These are phyloP conservation scores for Phascolomyces articulosus DNA, from an alignment of 371 early-diverging fungal genomes.

Conservation along the genomic window DNA sequence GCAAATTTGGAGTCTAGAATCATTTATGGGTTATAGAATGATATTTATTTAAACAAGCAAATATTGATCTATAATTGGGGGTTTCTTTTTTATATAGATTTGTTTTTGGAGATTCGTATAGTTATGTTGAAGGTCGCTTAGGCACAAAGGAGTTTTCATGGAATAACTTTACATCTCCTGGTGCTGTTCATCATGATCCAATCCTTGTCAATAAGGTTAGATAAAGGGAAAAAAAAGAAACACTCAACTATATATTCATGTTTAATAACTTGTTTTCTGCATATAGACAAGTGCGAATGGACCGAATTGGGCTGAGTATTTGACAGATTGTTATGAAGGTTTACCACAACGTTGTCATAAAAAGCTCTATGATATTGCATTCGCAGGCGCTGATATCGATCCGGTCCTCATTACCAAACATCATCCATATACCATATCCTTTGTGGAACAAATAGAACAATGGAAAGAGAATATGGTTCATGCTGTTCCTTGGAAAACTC, in stretches of 20 bases:
- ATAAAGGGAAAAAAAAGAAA: no score
- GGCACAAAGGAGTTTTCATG: constrained; percentile 12
- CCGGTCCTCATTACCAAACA: constrained; percentile 8
- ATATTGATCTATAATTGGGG: no score
- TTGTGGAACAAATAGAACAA: constrained; percentile 16
- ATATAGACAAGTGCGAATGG: constrained; percentile 16
- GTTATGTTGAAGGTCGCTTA: constrained; percentile 9
- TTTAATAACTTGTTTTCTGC: no score
- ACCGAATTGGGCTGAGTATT: constrained; percentile 15
- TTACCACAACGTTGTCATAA: constrained; percentile 12
- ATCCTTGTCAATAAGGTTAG: constrained; percentile 14
- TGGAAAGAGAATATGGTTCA: constrained; percentile 2
- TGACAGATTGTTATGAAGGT: constrained; percentile 15
- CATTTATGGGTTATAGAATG: no score
- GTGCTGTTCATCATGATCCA: constrained; percentile 1
- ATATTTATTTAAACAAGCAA: background rate
- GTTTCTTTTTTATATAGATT: constrained; percentile 1
- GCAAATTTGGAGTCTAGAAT: background rate
- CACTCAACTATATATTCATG: background rate
- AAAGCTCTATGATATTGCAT: constrained; percentile 17
- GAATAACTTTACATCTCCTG: constrained; percentile 13
- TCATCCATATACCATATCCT: constrained; percentile 7
- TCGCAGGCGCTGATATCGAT: constrained; percentile 17
- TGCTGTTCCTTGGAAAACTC: constrained; percentile 6
- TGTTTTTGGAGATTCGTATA: constrained; percentile 21